Evolutionary conservation across 495 filamentous ascomycete species (phyloP), one percentile per base, ranked within the genome.

Genomic region (Pyrenula aspistea): DNA sequence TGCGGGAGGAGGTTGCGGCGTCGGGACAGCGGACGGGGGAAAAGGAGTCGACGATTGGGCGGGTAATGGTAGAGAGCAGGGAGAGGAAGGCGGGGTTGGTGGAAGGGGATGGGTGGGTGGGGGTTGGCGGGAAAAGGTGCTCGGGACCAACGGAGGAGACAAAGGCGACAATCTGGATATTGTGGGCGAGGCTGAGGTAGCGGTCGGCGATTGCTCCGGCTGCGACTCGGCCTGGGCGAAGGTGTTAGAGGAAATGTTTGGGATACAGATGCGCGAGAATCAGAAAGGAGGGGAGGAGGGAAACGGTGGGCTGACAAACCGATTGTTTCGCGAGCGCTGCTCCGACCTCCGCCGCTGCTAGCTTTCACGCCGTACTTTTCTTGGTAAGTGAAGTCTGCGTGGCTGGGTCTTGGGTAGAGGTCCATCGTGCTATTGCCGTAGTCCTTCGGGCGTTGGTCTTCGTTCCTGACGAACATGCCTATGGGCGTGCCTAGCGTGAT

Each of bases 361-460:
- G 94, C 90, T 76, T 95, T 93, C 55, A 97, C 86, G 11, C 93
- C 93, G 62, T 98, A 98, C 71, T 98, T 98, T 74, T 92, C 86
- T 51, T 95, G 80, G 70, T 97, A 97, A 60, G 93, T 98, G 78
- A 85, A 96, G 67, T 98, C 93, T 54, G 93, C 93, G 70, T 98
- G 93, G 67, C 84, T 89, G 10, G 93, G 93, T 31, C 93, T 79
- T 11, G 93, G 93, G 78, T 86, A 96, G 49, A 81, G 68, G 68
- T 96, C 89, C 84, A 96, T 98, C 49, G 91, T 96, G 63, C 83
- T 83, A 65, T 83, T 81, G 10, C 87, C 87, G 67, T 98, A 98
- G 76, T 98, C 93, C 67, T 94, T 87, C 12, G 92, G 93, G 56
- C 93, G 73, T 64, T 96, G 91, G 69, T 97, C 90, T 74, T 97